Evolutionary conservation across 441 rosid genomes (phyloP).

Genomic region (Gossypium davidsonii): DNA sequence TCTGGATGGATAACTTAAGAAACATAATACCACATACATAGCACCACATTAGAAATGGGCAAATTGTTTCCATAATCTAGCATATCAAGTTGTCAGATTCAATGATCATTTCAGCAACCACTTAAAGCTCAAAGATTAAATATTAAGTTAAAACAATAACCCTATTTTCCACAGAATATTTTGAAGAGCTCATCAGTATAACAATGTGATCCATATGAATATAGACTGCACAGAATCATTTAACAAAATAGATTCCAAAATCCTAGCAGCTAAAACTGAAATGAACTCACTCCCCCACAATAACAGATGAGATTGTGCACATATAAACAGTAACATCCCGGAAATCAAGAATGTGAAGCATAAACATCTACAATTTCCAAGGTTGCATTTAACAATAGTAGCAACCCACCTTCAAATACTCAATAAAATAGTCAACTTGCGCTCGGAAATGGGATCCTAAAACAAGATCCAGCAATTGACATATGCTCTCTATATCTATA

Average conservation of each 20-base stretch:
- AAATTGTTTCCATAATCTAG: not conserved
- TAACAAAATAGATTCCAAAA: not conserved
- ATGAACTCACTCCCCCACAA: not conserved
- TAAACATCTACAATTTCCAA: conserved; percentile 12
- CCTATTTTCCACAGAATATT: not conserved
- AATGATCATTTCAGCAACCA: conserved; percentile 26
- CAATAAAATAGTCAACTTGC: conserved; percentile 65
- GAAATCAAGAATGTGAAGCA: not conserved
- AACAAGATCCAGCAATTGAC: conserved; percentile 70
- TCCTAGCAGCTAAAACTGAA: not conserved
- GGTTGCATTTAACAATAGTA: not conserved
- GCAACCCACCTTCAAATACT: conserved; percentile 47
- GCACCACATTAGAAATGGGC: not conserved
- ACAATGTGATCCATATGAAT: not conserved
- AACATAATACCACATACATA: not conserved
- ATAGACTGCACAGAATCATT: conserved; percentile 38
- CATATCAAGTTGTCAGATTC: not conserved
- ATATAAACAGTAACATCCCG: not conserved
- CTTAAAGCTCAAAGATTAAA: conserved; percentile 6
- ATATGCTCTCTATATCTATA: conserved; percentile 79
- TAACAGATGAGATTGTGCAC: not conserved
- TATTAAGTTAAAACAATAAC: not conserved
- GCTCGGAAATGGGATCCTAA: conserved; percentile 62
- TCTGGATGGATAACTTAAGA: not conserved
- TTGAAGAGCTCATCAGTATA: not conserved